Evolutionary conservation across 108 stramenopile genomes (phyloP).

Genomic region (Fistulifera pelliculosa): DNA sequence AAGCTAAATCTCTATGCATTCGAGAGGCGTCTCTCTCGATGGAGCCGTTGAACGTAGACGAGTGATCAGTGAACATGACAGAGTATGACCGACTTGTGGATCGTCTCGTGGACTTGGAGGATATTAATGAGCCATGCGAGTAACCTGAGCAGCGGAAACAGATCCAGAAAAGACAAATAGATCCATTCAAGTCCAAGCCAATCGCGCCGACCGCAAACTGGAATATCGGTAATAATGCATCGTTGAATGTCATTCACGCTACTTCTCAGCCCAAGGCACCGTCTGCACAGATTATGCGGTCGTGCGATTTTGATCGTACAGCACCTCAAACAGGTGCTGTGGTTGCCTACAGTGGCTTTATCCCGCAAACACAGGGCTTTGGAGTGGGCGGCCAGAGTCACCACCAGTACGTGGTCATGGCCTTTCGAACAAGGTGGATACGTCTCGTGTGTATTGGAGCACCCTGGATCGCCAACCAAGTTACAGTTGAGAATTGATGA

Average conservation of each 20-base stretch:
- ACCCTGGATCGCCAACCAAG: too few relatives aligned
- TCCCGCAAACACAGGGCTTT: too few relatives aligned
- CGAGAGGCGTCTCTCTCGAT: conserved; percentile 3
- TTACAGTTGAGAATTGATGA: too few relatives aligned
- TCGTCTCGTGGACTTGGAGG: conserved; percentile 19
- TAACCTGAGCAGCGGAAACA: conserved; percentile 7
- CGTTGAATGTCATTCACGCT: conserved; percentile 9
- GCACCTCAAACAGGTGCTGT: conserved; percentile 15
- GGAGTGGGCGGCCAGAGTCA: too few relatives aligned
- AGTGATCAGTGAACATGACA: background rate
- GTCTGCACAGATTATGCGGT: conserved; percentile 13
- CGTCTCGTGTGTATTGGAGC: too few relatives aligned
- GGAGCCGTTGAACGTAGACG: background rate
- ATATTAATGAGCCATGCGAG: conserved; percentile 4
- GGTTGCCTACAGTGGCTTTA: too few relatives aligned
- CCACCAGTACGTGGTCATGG: too few relatives aligned
- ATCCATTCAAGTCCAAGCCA: background rate
- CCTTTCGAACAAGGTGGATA: too few relatives aligned
- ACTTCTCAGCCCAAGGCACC: conserved; percentile 8
- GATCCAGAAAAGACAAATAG: background rate
- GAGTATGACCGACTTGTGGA: conserved; percentile 13
- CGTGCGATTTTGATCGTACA: conserved; percentile 15
- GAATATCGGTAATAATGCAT: conserved; percentile 4
- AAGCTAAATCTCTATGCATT: too few relatives aligned
- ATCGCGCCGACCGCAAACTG: background rate